phyloP scores from a whole-genome alignment of 345 rosid genomes.

The Atalantia buxifolia region DNA sequence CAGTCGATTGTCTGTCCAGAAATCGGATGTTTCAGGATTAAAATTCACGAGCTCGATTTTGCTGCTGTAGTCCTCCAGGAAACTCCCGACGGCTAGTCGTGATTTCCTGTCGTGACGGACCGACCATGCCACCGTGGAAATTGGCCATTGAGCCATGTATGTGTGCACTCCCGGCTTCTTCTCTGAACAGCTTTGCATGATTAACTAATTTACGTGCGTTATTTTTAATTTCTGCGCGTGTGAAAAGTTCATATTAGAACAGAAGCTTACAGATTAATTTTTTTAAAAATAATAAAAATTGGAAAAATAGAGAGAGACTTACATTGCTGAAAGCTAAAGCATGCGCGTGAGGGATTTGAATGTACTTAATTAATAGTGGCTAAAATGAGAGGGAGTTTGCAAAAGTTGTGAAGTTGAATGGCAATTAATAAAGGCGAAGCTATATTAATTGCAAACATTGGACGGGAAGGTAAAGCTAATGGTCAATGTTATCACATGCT shows the following conservation, averaged over 20 bases:
- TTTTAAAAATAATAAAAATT: background rate
- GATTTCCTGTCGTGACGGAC: conserved; percentile 31
- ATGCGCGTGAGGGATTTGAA: background rate
- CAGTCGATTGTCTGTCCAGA: conserved; percentile 42
- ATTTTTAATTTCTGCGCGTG: too few relatives aligned
- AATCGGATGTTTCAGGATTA: conserved; percentile 29
- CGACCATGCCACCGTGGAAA: conserved; percentile 57
- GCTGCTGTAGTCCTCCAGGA: conserved; percentile 49
- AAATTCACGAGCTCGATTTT: conserved; percentile 52
- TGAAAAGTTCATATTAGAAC: too few relatives aligned
- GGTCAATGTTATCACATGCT: conserved; percentile 30
- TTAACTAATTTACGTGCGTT: background rate
- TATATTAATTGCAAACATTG: background rate
- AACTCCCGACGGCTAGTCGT: conserved; percentile 58
- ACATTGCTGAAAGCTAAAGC: background rate
- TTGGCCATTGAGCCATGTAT: conserved; percentile 46
- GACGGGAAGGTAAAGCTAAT: conserved; percentile 43
- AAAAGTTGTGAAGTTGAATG: background rate
- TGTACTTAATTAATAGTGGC: background rate
- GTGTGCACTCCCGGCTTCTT: conserved; percentile 39
- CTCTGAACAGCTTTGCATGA: conserved; percentile 39
- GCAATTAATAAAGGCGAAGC: background rate
- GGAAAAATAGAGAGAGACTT: background rate
- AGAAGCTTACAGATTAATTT: too few relatives aligned
- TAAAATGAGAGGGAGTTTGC: background rate